Percentiles rank a stretch among this genome's conserved stretches.
Evolutionary conservation across 2,329 filamentous ascomycete genomes (phyloP).

Genomic region (Sporothrix pallida): DNA sequence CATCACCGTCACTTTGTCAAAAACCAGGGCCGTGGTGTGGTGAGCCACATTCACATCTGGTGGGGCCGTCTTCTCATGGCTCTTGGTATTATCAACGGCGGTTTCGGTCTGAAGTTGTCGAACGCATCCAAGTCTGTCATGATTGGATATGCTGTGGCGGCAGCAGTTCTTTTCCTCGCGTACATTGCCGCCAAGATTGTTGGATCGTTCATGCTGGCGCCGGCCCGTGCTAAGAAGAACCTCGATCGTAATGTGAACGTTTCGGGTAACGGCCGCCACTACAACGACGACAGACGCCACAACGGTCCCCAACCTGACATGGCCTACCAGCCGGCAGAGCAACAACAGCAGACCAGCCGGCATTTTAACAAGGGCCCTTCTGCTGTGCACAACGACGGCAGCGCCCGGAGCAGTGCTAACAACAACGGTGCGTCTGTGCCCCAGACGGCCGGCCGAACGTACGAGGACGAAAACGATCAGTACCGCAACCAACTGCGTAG

Average conservation of each 20-base stretch:
- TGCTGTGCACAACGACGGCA: neutral
- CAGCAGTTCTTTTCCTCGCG: conserved; percentile 53
- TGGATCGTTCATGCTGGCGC: conserved; percentile 11
- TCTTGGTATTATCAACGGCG: conserved; percentile 67
- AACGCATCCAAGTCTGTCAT: conserved; percentile 49
- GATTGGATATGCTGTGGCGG: conserved; percentile 62
- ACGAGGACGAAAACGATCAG: neutral
- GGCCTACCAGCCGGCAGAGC: neutral
- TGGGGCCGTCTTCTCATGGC: conserved; percentile 64
- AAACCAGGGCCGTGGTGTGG: conserved; percentile 53
- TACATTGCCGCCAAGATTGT: conserved; percentile 51
- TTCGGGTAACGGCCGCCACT: neutral
- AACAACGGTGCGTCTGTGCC: conserved; percentile 13
- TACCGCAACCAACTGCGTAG: neutral
- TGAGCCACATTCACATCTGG: conserved; percentile 67
- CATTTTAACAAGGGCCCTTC: conserved; percentile 5
- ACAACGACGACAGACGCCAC: neutral
- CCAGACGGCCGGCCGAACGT: neutral
- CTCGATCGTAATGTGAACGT: neutral
- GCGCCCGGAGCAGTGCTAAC: neutral
- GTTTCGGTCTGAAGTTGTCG: conserved; percentile 62
- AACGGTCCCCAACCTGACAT: neutral
- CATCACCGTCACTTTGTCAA: conserved; percentile 63
- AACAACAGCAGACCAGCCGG: neutral
- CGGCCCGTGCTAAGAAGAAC: neutral